These are phyloP conservation scores for Phytophthora vignae DNA, from an alignment of 352 stramenopile genomes.

Conservation along the genomic window DNA sequence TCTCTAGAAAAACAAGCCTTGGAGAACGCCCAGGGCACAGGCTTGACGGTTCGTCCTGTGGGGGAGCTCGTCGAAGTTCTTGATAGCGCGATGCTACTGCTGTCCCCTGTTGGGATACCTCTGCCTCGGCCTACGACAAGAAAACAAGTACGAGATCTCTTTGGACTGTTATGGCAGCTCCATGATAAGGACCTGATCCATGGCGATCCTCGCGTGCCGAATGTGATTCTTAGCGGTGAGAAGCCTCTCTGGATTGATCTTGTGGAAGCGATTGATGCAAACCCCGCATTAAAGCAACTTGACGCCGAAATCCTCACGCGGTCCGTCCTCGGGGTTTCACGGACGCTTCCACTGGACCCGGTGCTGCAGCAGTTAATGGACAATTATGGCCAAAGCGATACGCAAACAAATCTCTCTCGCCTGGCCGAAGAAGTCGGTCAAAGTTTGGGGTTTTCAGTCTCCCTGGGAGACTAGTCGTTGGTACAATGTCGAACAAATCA, in stretches of 20 bases:
- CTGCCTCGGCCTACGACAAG: not conserved
- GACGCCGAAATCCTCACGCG: not conserved
- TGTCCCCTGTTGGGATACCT: not conserved
- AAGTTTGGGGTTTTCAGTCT: not conserved
- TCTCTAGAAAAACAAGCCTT: not conserved
- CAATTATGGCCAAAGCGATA: not conserved
- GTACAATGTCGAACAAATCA: too few species aligned
- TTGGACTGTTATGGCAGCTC: not conserved
- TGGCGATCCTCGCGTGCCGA: not conserved
- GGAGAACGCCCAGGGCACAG: not conserved
- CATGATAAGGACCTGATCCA: not conserved
- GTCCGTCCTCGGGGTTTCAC: not conserved
- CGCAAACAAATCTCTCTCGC: not conserved
- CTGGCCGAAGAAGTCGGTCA: not conserved
- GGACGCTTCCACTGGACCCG: not conserved
- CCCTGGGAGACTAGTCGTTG: too few species aligned
- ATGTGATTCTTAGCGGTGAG: not conserved
- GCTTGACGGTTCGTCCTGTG: not conserved
- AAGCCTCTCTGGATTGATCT: slow-evolving; percentile 1
- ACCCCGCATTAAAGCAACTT: not conserved
- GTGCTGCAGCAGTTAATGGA: not conserved
- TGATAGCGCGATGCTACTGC: not conserved
- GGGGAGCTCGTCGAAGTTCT: not conserved
- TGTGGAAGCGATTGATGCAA: not conserved
- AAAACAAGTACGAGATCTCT: not conserved